Evolutionary conservation across 768 basidiomycete species (phyloP).

Genomic region (Lactarius akahatsu): DNA sequence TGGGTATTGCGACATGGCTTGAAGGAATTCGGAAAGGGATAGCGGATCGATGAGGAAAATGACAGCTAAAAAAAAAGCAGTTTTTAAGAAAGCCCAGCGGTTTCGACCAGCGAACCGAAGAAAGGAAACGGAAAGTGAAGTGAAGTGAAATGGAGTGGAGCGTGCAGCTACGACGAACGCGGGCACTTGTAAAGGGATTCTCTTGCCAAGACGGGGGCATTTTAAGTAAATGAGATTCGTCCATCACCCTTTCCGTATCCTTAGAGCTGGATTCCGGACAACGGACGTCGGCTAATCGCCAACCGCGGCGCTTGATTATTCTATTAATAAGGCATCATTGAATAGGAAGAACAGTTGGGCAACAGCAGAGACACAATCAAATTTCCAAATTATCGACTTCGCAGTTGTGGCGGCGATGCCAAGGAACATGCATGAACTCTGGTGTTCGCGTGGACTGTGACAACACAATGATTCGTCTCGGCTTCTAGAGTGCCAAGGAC

Average conservation of each 20-base stretch:
- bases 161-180: not conserved
- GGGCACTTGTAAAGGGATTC: not conserved
- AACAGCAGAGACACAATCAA: too few relatives aligned
- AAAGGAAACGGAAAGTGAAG: not conserved
- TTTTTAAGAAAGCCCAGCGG: constrained; percentile 10
- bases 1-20: not conserved
- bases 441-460: not conserved
- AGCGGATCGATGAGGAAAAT: not conserved
- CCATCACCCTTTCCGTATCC: too few relatives aligned
- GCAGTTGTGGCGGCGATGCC: not conserved
- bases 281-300: too few relatives aligned
- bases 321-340: too few relatives aligned
- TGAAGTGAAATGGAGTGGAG: not conserved
- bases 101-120: constrained; percentile 11
- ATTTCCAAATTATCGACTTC: too few relatives aligned
- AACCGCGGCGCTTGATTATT: too few relatives aligned
- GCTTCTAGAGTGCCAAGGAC: constrained; percentile 1
- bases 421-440: not conserved
- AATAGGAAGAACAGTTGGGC: too few relatives aligned
- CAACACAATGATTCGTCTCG: not conserved
- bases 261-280: too few relatives aligned
- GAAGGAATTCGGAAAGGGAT: not conserved
- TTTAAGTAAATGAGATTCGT: constrained; percentile 2
- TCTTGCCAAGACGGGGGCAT: not conserved
- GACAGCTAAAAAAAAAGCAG: not conserved